These are phyloP conservation scores for Fennellomyces sp. DNA, from an alignment of 371 early-diverging fungal species.

Conservation along the genomic window DNA sequence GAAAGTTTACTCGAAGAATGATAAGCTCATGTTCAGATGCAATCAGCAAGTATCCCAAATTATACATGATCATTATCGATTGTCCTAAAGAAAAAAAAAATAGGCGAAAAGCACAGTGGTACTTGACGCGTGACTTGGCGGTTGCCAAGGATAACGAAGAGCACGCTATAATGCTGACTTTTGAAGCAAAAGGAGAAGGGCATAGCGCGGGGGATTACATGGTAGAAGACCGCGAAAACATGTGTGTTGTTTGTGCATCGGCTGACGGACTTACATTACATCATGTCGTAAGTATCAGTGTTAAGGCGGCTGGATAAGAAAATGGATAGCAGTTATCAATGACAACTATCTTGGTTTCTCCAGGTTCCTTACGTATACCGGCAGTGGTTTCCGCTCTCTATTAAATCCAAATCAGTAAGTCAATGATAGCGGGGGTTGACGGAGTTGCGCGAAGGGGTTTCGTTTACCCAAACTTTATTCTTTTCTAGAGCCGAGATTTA, in stretches of 20 bases:
- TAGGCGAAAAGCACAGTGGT: conserved; percentile 59
- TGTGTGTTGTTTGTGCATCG: conserved; percentile 52
- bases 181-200: conserved; percentile 59
- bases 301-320: too few relatives aligned
- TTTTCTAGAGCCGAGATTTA: conserved; percentile 50
- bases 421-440: neutral
- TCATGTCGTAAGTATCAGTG: conserved; percentile 37
- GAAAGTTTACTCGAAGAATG: conserved; percentile 46
- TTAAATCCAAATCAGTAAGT: conserved; percentile 62
- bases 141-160: conserved; percentile 19
- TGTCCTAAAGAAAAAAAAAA: conserved; percentile 28
- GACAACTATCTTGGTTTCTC: neutral
- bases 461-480: too few relatives aligned
- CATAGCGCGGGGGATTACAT: conserved; percentile 55
- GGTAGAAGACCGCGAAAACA: conserved; percentile 57
- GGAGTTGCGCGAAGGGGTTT: neutral
- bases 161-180: conserved; percentile 49
- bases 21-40: conserved; percentile 55
- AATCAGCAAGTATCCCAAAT: conserved; percentile 28
- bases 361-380: conserved; percentile 63
- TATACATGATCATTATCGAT: neutral
- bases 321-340: too few relatives aligned
- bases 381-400: conserved; percentile 50
- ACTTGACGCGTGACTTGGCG: conserved; percentile 49
- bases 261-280: conserved; percentile 44